A percentile compares a stretch with the other conserved stretches of the same genome.
phyloP scores from a whole-genome alignment of 23 red algal species.

The Gracilaria caudata region DNA sequence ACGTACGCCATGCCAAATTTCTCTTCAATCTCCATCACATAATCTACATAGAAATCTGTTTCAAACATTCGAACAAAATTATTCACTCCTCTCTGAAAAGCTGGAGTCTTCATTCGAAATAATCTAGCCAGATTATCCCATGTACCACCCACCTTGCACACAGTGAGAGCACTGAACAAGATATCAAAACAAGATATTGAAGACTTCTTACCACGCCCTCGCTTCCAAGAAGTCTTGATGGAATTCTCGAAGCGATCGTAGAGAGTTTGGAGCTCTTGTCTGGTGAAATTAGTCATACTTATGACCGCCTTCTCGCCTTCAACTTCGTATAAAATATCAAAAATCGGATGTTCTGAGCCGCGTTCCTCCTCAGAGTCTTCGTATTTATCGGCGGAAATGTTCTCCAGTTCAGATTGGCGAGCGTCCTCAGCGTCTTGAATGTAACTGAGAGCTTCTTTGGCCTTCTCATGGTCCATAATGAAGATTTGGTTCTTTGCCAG shows the following conservation, averaged over 20 bases:
- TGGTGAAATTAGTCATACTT: too few relatives aligned
- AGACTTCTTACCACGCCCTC: background rate
- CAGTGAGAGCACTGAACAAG: slow-evolving; percentile 7
- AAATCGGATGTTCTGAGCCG: too few relatives aligned
- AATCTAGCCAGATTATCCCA: slow-evolving; percentile 4
- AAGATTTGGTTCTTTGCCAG: too few relatives aligned
- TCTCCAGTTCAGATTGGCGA: too few relatives aligned
- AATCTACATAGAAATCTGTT: background rate
- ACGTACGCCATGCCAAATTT: background rate
- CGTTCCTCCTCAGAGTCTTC: too few relatives aligned
- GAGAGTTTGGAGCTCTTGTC: background rate
- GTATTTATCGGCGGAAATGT: too few relatives aligned
- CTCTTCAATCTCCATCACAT: background rate
- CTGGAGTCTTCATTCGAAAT: background rate
- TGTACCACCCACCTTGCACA: slow-evolving; percentile 10
- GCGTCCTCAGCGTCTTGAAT: too few relatives aligned
- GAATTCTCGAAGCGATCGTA: background rate
- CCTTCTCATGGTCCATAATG: too few relatives aligned
- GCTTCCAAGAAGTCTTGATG: background rate
- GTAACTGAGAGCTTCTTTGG: too few relatives aligned
- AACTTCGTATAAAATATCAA: too few relatives aligned
- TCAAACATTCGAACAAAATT: background rate
- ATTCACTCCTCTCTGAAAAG: background rate
- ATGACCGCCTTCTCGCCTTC: too few relatives aligned
- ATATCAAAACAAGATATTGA: background rate